Base-by-base conservation (phyloP, 2,329 filamentous ascomycete species). In the Ophiostoma novo-ulmi region DNA sequence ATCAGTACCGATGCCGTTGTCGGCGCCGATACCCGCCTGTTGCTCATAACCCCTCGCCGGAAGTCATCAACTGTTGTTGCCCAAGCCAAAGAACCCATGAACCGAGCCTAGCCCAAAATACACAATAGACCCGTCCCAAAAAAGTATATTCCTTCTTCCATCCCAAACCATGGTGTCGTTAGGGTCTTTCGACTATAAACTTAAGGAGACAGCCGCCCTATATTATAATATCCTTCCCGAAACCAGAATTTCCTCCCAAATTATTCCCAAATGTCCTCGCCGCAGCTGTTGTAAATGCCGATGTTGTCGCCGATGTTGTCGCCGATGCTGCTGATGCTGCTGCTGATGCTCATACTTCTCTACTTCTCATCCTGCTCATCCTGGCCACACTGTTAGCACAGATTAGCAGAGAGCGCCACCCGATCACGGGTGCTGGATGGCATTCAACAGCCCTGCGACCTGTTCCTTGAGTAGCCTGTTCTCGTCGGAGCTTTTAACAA, bases 401-500 rank as follows among this genome's bases (percentile, higher is more conserved):
- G 31, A 31, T 31, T 4, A 31, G 31, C 6, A 8, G 10, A 14
- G 31, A 26, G 22, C 64, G 20, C 10, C n/a, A 67, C 35, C 67
- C 71, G 31, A 31, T 48, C 70, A 69, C 6, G 48, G 20, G 44
- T 65, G 67, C 63, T 74, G 72, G 39, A 72, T 67, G 5, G 71
- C 71, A 4, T 58, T 55, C 39, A 72, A 70, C 68, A 74, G 69
- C 3, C 61, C 48, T 5, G 36, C 70, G 11, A 72, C 73, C 26
- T 72, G 74, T 41, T 71, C 69, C 10, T 72, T 52, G 14, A 75
- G 68, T 6, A 31, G 69, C 36, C 73, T 58, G 13, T 69, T 70
- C 58, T 75, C 74, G 7, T 69, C 64, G 13, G 66, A 69, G 44
- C 81, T 73, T 64, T 75, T 75, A 2, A 75, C 75, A 38, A 78